Percentiles rank a stretch among this genome's conserved stretches.
Evolutionary conservation across 768 basidiomycete species (phyloP).

Genomic region (Cyclocybe cylindracea): DNA sequence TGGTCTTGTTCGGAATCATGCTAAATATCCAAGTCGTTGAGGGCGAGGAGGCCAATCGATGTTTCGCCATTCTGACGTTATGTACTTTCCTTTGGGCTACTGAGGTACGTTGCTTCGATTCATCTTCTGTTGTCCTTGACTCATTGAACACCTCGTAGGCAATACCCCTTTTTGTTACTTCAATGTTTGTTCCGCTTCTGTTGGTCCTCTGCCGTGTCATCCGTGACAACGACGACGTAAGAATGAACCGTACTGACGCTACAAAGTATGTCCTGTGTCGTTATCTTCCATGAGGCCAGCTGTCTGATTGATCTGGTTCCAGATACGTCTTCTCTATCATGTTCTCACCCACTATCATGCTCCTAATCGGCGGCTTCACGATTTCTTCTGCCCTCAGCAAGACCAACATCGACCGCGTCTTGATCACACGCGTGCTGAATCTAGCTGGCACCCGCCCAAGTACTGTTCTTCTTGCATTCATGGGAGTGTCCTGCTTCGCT

Average conservation of each 20-base stretch:
- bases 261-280: conserved; percentile 64
- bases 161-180: conserved; percentile 97
- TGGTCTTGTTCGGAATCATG: conserved; percentile 58
- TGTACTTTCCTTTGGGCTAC: conserved; percentile 96
- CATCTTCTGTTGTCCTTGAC: neutral
- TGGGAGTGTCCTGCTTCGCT: conserved; percentile 96
- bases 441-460: conserved; percentile 88
- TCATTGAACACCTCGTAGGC: conserved; percentile 53
- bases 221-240: conserved; percentile 53
- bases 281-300: conserved; percentile 1
- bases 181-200: conserved; percentile 83
- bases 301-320: conserved; percentile 4
- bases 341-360: conserved; percentile 99
- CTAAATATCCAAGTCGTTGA: conserved; percentile 63
- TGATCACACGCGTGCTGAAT: conserved; percentile 88
- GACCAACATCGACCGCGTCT: conserved; percentile 88
- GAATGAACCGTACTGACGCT: conserved; percentile 64
- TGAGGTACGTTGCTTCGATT: conserved; percentile 58
- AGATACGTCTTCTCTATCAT: conserved; percentile 93
- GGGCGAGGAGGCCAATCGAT: conserved; percentile 76
- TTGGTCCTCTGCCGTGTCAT: conserved; percentile 86
- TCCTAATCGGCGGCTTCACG: conserved; percentile 96
- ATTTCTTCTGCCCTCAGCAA: conserved; percentile 96
- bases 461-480: conserved; percentile 88
- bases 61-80: conserved; percentile 86